A percentile compares a stretch with the other conserved stretches of the same genome.
These are phyloP conservation scores for Rhododendron ovatum DNA, from an alignment of 148 eudicot genomes.

Conservation along the genomic window DNA sequence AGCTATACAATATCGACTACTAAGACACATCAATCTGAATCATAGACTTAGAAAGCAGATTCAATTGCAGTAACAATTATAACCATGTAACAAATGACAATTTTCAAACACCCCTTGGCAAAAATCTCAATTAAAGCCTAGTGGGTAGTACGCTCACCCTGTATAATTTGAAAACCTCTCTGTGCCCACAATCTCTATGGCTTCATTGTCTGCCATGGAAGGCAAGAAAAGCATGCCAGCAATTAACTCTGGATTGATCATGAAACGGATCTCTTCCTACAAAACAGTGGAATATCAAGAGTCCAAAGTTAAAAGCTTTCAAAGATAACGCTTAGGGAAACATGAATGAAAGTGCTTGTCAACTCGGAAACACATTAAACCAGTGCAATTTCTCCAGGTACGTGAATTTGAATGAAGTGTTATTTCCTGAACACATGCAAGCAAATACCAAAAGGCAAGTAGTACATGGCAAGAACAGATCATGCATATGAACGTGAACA, in stretches of 20 bases:
- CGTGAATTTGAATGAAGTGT: neutral
- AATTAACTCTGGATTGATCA: slow-evolving; percentile 96
- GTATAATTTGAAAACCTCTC: slow-evolving; percentile 82
- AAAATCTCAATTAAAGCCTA: neutral
- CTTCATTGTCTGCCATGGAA: slow-evolving; percentile 92
- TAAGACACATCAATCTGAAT: neutral
- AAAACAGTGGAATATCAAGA: slow-evolving; percentile 10
- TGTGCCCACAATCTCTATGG: slow-evolving; percentile 85
- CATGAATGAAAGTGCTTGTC: neutral
- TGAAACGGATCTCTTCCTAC: slow-evolving; percentile 96
- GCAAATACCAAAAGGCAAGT: neutral
- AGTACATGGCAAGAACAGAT: neutral
- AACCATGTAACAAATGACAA: neutral
- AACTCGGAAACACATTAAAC: neutral
- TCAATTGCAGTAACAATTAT: neutral
- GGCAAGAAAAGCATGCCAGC: slow-evolving; percentile 93
- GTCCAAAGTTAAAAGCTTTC: neutral
- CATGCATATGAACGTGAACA: neutral
- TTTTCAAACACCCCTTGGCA: neutral
- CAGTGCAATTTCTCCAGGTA: neutral
- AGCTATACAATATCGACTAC: neutral
- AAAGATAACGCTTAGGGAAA: neutral
- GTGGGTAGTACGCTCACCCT: slow-evolving; percentile 49
- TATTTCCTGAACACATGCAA: neutral
- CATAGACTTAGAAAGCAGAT: neutral